Conservation (phyloP, 2,329 filamentous ascomycete species). For the Aspergillus novofumigatus region DNA sequence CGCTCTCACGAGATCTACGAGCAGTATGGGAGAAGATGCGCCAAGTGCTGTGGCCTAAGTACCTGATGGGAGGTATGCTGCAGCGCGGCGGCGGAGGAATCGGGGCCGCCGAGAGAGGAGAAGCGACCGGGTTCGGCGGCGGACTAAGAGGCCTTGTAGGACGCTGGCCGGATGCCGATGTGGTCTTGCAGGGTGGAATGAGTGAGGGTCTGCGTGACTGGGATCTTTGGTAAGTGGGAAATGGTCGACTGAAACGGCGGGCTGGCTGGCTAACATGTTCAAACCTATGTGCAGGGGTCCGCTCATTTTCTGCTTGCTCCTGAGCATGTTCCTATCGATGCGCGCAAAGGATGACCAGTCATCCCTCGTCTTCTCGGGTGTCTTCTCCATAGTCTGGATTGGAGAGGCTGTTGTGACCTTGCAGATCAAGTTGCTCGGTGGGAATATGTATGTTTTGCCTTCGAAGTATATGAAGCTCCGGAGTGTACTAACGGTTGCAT, state of each 20-base stretch:
- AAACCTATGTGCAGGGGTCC: conserved; percentile 64
- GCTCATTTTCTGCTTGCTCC: conserved; percentile 83
- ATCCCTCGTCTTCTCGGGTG: conserved; percentile 86
- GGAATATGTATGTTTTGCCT: conserved; percentile 77
- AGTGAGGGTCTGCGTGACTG: conserved; percentile 88
- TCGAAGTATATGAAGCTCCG: too few relatives aligned
- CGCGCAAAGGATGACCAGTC: conserved; percentile 75
- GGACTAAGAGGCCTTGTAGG: conserved; percentile 55
- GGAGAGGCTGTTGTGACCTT: conserved; percentile 95
- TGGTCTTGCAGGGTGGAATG: conserved; percentile 67
- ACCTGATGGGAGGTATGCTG: conserved; percentile 71
- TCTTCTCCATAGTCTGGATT: conserved; percentile 96
- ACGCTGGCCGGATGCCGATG: conserved; percentile 65
- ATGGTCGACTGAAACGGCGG: neutral
- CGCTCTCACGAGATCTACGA: conserved; percentile 82
- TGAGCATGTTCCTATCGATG: conserved; percentile 84
- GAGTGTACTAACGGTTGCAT: neutral
- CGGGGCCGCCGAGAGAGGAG: conserved; percentile 55
- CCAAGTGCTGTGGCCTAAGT: conserved; percentile 93
- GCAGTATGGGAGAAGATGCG: conserved; percentile 98
- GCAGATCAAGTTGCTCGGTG: conserved; percentile 93
- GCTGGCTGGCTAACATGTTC: neutral
- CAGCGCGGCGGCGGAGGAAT: conserved; percentile 51
- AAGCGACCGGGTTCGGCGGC: conserved; percentile 45
- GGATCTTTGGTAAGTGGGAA: conserved; percentile 71